Conservation (phyloP, 352 stramenopile species). For the Pythium utonaiense region DNA sequence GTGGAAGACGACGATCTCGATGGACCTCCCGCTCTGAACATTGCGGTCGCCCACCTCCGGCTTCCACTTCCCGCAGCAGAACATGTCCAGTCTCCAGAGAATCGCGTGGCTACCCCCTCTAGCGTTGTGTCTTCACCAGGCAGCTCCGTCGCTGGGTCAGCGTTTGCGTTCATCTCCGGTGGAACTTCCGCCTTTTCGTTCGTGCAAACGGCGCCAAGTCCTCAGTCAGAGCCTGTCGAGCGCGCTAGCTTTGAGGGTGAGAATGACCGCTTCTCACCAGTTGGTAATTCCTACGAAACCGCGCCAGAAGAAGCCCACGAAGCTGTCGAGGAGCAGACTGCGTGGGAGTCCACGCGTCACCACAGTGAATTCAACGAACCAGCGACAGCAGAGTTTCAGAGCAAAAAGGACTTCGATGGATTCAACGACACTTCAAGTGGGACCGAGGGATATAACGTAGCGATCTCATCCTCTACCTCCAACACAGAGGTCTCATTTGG, state of each 20-base stretch:
- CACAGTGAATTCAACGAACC: no score
- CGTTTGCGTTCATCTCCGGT: constrained; percentile 15
- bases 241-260: not conserved
- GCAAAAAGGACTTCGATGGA: no score
- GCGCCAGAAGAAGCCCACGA: not conserved
- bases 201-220: not conserved
- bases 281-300: not conserved
- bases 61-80: not conserved
- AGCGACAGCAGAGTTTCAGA: no score
- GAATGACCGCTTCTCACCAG: not conserved
- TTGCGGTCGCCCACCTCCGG: not conserved
- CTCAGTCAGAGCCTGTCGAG: not conserved
- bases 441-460: no score
- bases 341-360: not conserved
- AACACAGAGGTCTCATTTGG: no score
- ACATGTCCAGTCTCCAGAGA: not conserved
- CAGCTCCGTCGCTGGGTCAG: constrained; percentile 16
- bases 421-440: no score
- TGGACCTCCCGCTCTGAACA: not conserved
- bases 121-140: constrained; percentile 16
- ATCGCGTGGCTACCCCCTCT: not conserved
- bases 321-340: not conserved
- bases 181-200: constrained; percentile 7
- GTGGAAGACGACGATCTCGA: not conserved
- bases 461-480: no score